phyloP scores from a whole-genome alignment of 495 filamentous ascomycete species.

The Hypoxylon perforatum region DNA sequence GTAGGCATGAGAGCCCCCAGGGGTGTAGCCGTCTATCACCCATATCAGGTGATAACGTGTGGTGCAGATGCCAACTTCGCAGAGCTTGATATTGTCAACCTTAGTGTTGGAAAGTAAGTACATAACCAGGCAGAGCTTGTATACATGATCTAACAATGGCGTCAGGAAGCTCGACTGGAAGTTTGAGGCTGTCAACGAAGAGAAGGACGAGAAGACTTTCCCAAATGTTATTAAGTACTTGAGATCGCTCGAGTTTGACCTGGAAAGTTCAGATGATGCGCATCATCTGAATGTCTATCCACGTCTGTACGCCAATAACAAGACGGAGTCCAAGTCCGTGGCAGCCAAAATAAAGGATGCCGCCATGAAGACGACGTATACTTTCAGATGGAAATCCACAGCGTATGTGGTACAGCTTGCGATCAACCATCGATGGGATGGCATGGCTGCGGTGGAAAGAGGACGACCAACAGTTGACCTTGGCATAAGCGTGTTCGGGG shows the following conservation, averaged over 20 bases:
- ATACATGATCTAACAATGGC: conserved; percentile 20
- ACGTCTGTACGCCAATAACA: background rate
- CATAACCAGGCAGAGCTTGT: background rate
- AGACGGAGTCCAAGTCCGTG: background rate
- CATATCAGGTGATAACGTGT: conserved; percentile 14
- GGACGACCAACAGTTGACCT: conserved; percentile 45
- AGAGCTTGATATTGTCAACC: conserved; percentile 45
- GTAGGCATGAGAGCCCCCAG: conserved; percentile 8
- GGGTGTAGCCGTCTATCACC: background rate
- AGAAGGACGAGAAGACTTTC: conserved; percentile 38
- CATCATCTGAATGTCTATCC: conserved; percentile 41
- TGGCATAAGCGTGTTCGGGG: conserved; percentile 61
- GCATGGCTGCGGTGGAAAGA: conserved; percentile 31
- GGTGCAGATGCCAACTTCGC: conserved; percentile 28
- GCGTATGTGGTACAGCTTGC: conserved; percentile 67
- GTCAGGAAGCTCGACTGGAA: conserved; percentile 54
- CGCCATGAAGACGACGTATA: conserved; percentile 62
- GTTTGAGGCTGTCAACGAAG: conserved; percentile 50
- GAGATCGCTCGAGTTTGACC: conserved; percentile 12
- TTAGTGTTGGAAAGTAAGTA: conserved; percentile 56
- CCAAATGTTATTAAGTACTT: conserved; percentile 26
- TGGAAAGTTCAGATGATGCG: conserved; percentile 17
- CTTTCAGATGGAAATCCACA: conserved; percentile 58
- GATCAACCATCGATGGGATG: conserved; percentile 64
- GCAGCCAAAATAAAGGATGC: conserved; percentile 45